Evolutionary conservation across 2,329 filamentous ascomycete species (phyloP).

Genomic region (Dothistroma pini): DNA sequence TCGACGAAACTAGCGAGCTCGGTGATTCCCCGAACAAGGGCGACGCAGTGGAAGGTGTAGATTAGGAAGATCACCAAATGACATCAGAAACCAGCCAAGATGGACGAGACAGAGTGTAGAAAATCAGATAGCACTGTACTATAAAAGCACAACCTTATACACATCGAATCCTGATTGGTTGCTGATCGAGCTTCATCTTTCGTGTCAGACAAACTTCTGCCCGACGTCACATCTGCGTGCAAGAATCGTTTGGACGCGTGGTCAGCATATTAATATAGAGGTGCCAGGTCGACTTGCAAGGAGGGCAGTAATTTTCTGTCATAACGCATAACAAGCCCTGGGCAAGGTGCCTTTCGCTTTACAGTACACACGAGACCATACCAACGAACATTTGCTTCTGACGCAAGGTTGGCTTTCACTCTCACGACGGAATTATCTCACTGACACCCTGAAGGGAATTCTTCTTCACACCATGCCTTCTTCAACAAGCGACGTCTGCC

Average conservation of each 20-base stretch:
- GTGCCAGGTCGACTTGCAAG: not conserved
- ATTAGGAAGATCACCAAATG: not conserved
- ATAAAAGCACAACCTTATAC: not conserved
- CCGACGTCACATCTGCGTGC: not conserved
- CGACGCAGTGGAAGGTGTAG: not conserved
- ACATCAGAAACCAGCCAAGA: not conserved
- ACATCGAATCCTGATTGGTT: not conserved
- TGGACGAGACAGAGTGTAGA: not conserved
- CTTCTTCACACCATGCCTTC: conserved; percentile 13
- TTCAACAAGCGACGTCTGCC: conserved; percentile 14
- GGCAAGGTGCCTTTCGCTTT: too few relatives aligned
- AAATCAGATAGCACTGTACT: not conserved
- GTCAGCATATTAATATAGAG: not conserved
- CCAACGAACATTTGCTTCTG: not conserved
- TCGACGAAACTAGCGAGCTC: conserved; percentile 57
- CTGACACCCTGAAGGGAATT: not conserved
- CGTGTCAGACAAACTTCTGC: not conserved
- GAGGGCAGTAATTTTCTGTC: not conserved
- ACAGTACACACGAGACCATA: too few relatives aligned
- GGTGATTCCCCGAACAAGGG: conserved; percentile 17
- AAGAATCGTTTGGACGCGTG: not conserved
- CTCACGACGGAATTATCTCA: not conserved
- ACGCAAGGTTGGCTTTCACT: not conserved
- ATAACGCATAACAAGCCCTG: not conserved
- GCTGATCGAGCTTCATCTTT: not conserved